phyloP scores from a whole-genome alignment of 1,139 yeast species.

The Pichia sp. region DNA sequence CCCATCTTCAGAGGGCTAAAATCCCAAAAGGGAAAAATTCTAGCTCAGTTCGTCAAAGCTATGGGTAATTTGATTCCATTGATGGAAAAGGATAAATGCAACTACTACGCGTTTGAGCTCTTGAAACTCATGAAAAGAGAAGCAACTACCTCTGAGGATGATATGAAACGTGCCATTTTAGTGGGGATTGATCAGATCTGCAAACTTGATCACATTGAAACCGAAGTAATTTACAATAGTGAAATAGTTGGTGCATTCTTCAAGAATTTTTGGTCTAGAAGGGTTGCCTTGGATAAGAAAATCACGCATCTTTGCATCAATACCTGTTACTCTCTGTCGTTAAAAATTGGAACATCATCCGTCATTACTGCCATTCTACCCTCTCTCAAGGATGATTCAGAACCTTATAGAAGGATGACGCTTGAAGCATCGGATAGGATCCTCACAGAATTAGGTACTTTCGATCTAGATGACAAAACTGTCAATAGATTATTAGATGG shows the following conservation, averaged over 20 bases:
- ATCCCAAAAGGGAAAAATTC: conserved; percentile 67
- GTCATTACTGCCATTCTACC: conserved; percentile 52
- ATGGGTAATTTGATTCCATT: conserved; percentile 77
- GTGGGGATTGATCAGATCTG: conserved; percentile 53
- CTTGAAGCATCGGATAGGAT: conserved; percentile 58
- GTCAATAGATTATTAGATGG: conserved; percentile 78
- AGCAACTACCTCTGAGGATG: conserved; percentile 80
- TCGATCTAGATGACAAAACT: conserved; percentile 47
- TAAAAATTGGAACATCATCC: conserved; percentile 58
- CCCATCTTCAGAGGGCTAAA: conserved; percentile 78
- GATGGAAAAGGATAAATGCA: conserved; percentile 79
- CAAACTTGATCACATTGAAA: conserved; percentile 44
- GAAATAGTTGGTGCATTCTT: conserved; percentile 56
- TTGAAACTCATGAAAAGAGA: conserved; percentile 64
- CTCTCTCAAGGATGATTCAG: conserved; percentile 75
- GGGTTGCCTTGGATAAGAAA: conserved; percentile 54
- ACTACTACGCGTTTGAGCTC: conserved; percentile 70
- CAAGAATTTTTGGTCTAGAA: conserved; percentile 69
- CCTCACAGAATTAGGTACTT: conserved; percentile 38
- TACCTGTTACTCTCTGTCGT: conserved; percentile 63
- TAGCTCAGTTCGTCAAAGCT: conserved; percentile 73
- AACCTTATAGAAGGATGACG: conserved; percentile 72
- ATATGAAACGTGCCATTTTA: conserved; percentile 72
- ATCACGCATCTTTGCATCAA: conserved; percentile 59
- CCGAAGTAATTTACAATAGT: conserved; percentile 38